phyloP scores from a whole-genome alignment of 2,329 filamentous ascomycete species.

The Ophiostoma novo-ulmi region DNA sequence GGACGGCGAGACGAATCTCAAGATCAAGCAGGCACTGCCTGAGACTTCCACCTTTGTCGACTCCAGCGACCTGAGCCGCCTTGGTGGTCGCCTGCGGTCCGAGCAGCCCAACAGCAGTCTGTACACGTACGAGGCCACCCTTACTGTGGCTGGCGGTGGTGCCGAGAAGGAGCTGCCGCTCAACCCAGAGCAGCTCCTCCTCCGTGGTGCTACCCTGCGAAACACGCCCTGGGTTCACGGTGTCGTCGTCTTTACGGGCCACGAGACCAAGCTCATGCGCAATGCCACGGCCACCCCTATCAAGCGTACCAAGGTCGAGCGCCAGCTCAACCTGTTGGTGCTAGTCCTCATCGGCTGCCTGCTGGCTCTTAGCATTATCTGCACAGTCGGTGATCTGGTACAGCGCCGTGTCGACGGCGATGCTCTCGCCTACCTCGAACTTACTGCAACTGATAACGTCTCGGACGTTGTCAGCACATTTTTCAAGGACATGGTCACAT shows the following conservation, averaged over 20 bases:
- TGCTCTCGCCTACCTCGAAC: constrained; percentile 67
- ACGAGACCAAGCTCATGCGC: constrained; percentile 98
- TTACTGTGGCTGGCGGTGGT: constrained; percentile 84
- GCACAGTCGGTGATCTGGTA: constrained; percentile 84
- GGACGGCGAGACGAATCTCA: constrained; percentile 95
- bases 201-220: constrained; percentile 86
- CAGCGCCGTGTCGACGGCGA: constrained; percentile 59
- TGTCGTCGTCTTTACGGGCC: constrained; percentile 91
- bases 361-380: constrained; percentile 77
- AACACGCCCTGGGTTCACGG: constrained; percentile 98
- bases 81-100: constrained; percentile 82
- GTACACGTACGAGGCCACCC: constrained; percentile 94
- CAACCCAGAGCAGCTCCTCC: constrained; percentile 84
- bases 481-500: constrained; percentile 90
- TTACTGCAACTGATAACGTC: constrained; percentile 55
- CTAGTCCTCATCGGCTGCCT: constrained; percentile 83
- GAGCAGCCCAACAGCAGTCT: constrained; percentile 98
- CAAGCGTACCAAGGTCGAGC: constrained; percentile 93
- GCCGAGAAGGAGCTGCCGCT: constrained; percentile 89
- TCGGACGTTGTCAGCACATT: constrained; percentile 67
- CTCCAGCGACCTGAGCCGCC: constrained; percentile 73
- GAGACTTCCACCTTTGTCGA: constrained; percentile 88
- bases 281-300: constrained; percentile 97
- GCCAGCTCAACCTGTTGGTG: constrained; percentile 89
- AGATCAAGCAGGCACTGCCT: constrained; percentile 95